Conservation (phyloP, 345 rosid genomes). For the Litchi chinensis region DNA sequence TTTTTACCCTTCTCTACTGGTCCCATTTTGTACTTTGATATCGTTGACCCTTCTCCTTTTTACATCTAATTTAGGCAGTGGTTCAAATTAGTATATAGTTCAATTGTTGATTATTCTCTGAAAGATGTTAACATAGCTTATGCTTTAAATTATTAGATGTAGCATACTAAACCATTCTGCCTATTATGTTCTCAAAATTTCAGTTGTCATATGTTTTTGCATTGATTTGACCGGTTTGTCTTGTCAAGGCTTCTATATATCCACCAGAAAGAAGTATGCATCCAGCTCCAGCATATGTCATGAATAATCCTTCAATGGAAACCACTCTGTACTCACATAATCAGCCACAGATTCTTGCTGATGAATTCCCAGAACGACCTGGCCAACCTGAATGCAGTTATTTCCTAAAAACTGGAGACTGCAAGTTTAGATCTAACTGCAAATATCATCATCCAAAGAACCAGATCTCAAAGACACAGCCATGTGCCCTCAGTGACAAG, state of each 20-base stretch:
- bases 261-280: constrained; percentile 52
- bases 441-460: constrained; percentile 87
- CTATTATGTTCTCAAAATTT: constrained; percentile 2
- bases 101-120: background rate
- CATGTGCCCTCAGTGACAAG: constrained; percentile 71
- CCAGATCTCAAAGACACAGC: constrained; percentile 46
- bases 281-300: constrained; percentile 49
- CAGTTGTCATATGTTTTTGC: background rate
- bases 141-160: background rate
- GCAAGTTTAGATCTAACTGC: constrained; percentile 84
- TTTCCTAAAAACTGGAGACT: constrained; percentile 83
- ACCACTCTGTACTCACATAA: constrained; percentile 45
- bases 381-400: constrained; percentile 88
- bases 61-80: background rate
- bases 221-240: constrained; percentile 25
- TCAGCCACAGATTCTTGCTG: constrained; percentile 52
- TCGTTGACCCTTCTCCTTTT: background rate
- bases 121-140: background rate
- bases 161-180: background rate
- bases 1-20: background rate
- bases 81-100: background rate
- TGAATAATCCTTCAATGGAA: constrained; percentile 43
- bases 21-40: background rate
- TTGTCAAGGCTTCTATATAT: constrained; percentile 57
- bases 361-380: constrained; percentile 91